phyloP scores from a whole-genome alignment of 2,329 filamentous ascomycete genomes.

The Aspergillus pseudoterreus region DNA sequence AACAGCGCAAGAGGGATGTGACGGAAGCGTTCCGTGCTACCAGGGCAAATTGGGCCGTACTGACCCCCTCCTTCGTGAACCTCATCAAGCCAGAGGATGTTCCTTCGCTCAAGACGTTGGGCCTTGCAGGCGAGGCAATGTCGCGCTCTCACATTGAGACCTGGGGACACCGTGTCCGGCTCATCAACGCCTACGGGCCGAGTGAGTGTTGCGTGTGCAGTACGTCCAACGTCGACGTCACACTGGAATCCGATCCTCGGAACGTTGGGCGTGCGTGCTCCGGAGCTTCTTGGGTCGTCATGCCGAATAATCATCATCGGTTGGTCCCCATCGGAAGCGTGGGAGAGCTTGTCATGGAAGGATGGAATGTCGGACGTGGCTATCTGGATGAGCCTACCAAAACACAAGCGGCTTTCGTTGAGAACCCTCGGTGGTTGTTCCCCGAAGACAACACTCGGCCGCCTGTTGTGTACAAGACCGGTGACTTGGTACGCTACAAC shows the following conservation, averaged over 20 bases:
- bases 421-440: slow-evolving; percentile 4
- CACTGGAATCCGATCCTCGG: background rate
- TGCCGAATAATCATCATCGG: slow-evolving; percentile 23
- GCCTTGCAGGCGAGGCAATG: slow-evolving; percentile 11
- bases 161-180: slow-evolving; percentile 6
- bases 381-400: slow-evolving; percentile 7
- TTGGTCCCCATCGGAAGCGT: slow-evolving; percentile 12
- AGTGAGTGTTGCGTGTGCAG: slow-evolving; percentile 8
- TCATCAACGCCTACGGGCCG: slow-evolving; percentile 36
- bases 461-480: slow-evolving; percentile 18
- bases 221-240: slow-evolving; percentile 1
- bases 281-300: slow-evolving; percentile 22
- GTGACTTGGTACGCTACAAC: slow-evolving; percentile 21
- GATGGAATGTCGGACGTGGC: slow-evolving; percentile 10
- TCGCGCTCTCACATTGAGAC: slow-evolving; percentile 8
- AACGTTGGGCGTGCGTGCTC: slow-evolving; percentile 15
- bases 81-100: slow-evolving; percentile 3
- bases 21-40: slow-evolving; percentile 36
- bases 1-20: slow-evolving; percentile 43
- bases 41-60: slow-evolving; percentile 3
- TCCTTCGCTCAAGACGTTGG: slow-evolving; percentile 3
- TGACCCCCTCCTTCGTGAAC: slow-evolving; percentile 8
- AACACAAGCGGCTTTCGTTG: slow-evolving; percentile 5
- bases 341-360: slow-evolving; percentile 26
- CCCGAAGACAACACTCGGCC: slow-evolving; percentile 2